phyloP scores from a whole-genome alignment of 331 rosid species.

The Acacia pycnantha region DNA sequence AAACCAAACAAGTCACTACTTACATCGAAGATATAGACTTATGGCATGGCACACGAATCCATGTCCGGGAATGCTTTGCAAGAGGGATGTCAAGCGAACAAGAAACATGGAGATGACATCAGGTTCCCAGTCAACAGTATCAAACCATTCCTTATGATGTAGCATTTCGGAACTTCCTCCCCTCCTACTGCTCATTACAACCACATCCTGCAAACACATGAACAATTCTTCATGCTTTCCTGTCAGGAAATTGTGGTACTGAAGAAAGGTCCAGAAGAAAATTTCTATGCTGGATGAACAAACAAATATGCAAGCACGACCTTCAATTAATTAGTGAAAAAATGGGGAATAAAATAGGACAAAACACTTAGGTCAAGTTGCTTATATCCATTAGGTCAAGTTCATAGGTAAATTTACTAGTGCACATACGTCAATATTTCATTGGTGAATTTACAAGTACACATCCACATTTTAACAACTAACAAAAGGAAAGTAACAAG shows the following conservation, averaged over 20 bases:
- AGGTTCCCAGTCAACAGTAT: conserved; percentile 69
- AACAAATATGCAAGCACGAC: neutral
- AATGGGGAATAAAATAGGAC: neutral
- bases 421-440: too few species aligned
- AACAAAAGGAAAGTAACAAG: too few species aligned
- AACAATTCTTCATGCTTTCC: neutral
- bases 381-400: too few species aligned
- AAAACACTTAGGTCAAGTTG: too few species aligned
- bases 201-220: conserved; percentile 56
- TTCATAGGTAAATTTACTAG: too few species aligned
- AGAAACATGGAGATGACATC: conserved; percentile 80
- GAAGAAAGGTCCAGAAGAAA: neutral
- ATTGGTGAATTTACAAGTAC: too few species aligned
- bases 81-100: conserved; percentile 70
- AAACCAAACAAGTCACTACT: conserved; percentile 41
- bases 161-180: conserved; percentile 64
- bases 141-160: conserved; percentile 77
- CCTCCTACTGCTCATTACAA: conserved; percentile 56
- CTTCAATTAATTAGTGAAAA: neutral
- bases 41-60: conserved; percentile 90
- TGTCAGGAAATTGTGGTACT: neutral
- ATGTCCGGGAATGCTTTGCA: conserved; percentile 71
- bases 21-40: conserved; percentile 82
- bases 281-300: neutral
- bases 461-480: too few species aligned